Base-by-base conservation (phyloP, 495 filamentous ascomycete genomes). In the Elaphomyces granulatus region DNA sequence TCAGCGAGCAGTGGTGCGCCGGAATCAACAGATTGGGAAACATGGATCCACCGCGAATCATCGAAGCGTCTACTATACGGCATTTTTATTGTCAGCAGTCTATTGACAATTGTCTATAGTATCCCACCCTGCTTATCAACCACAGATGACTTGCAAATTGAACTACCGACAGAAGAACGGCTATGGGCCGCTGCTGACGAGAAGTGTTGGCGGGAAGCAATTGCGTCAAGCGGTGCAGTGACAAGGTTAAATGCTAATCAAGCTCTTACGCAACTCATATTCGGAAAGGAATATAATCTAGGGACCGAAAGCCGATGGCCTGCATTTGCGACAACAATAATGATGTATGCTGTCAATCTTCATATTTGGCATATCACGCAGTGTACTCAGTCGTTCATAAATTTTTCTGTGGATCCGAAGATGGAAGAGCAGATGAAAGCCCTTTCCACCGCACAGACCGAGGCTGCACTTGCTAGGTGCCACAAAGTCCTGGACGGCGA, bases 351-450 rank as follows among this genome's bases (percentile, higher is more conserved):
- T 36, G 40, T 42, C 32, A 36, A 42, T 33, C 21, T 42, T 15
- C 40, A 42, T 30, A 42, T 42, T 32, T 42, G 40, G 40, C 40
- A 42, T 34, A 26, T 42, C 14, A 42, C 40, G 32, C 40, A 42
- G 32, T 42, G 33, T n/a, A 42, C 40, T 18, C 40, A 42, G 32
- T 42, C 40, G 10, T 42, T 42, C 21, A 36, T 31, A 10, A 42
- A 33, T 34, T 42, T 42, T 18, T 42, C 40, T 9, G 32, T 32
- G 15, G 33, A 42, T 36, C 20, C 33, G 14, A 42, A 42, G 32
- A 21, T 20, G 16, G 40, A 42, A 28, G 40, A 42, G 15, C 32
- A 36, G 16, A 42, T 42, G 40, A 42, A 37, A 12, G 32, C 40
- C 32, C 21, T 42, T 36, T 42, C 33, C 21, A 37, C 40, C 32